These are phyloP conservation scores for Calocybe indica DNA, from an alignment of 768 basidiomycete species.

Conservation along the genomic window DNA sequence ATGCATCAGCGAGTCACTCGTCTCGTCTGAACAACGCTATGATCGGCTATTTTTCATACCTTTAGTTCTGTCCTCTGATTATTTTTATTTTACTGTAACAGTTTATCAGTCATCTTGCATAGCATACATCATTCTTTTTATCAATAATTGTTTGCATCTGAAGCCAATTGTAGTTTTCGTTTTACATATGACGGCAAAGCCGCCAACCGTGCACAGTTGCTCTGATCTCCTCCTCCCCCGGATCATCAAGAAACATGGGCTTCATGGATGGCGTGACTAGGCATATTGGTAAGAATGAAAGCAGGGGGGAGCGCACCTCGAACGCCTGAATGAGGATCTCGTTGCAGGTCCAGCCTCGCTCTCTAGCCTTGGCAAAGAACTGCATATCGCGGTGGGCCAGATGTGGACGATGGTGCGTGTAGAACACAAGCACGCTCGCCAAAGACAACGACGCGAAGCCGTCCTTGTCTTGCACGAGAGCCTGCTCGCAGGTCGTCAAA, in stretches of 20 bases:
- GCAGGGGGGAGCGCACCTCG: constrained; percentile 36
- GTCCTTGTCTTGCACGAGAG: constrained; percentile 15
- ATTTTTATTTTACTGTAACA: no score
- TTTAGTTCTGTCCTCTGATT: no score
- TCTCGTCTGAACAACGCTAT: no score
- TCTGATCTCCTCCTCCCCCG: constrained; percentile 70
- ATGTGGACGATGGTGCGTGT: constrained; percentile 83
- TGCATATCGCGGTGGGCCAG: constrained; percentile 77
- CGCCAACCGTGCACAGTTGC: constrained; percentile 85
- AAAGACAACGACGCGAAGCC: constrained; percentile 6
- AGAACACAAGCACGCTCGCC: constrained; percentile 66
- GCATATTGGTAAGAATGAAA: background rate
- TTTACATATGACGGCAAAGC: constrained; percentile 28
- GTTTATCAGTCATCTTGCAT: no score
- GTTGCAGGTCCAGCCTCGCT: constrained; percentile 67
- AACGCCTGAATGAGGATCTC: constrained; percentile 60
- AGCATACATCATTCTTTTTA: no score
- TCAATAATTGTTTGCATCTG: no score
- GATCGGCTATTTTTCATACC: no score
- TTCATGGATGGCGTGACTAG: constrained; percentile 16
- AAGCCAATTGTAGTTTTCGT: no score
- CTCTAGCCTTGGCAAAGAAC: constrained; percentile 66
- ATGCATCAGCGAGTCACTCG: no score
- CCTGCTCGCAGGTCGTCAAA: constrained; percentile 62
- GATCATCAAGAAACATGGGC: constrained; percentile 90